Evolutionary conservation across 2,329 filamentous ascomycete genomes (phyloP), one percentile per base, ranked within the genome.

Genomic region (Pseudogymnoascus sp.): DNA sequence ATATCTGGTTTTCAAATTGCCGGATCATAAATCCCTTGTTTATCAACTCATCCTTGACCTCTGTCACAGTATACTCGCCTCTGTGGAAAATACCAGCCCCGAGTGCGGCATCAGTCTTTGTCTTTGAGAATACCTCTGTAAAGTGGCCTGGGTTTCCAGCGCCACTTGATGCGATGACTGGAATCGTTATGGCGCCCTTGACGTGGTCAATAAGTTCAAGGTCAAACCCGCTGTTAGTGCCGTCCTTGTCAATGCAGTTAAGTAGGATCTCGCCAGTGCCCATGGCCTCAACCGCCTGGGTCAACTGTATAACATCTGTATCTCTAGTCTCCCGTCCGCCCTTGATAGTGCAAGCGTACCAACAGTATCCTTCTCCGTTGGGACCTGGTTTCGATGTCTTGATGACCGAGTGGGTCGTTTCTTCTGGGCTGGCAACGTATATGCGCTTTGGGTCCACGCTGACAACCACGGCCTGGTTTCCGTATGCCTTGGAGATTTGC

Each of bases 11-110:
- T 42, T 97, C 93, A 71, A 89, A 91, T 64, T 86, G 84, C 67
- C 95, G 83, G n/a, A 97, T 88, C 64, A 91, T 75, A 64, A 96
- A 80, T 0, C 90, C 90, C 71, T 87, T 84, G 36, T 82, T 80
- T 23, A 81, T 80, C 65, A 99, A 76, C 72, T 90, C 84, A 65
- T 96, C 88, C 78, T 99, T 99, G 59, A 99, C 95, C 72, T 97
- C 87, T 75, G 87, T 87, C 15, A 99, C 93, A 0, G 93, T 96
- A 76, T 93, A 99, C 78, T 99, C 93, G 38, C 89, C 91, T 60
- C 95, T 82, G 78, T 99, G 95, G 77, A 99, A 99, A 88, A 99
- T 99, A 62, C 95, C 95, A 8, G 95, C 95, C 2, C 95, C 95
- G 65, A 99, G 78, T 28, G 95, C 95, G 60, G 95, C 95, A 80